Evolutionary conservation across 345 rosid species (phyloP), one percentile per base, ranked within the genome.

Genomic region (Hirschfeldia incana): DNA sequence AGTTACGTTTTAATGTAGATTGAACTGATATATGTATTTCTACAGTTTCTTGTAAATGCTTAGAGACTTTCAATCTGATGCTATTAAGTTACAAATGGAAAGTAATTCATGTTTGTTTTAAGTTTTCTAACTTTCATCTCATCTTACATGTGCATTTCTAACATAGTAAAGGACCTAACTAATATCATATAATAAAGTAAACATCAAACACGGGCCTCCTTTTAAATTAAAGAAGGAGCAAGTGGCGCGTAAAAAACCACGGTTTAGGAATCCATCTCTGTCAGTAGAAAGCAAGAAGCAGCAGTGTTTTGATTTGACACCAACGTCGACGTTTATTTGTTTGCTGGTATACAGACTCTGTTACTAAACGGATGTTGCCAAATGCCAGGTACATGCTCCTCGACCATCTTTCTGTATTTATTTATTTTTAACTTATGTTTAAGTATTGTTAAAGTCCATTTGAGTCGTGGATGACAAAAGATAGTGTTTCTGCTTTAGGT

Each of bases 281-380:
- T 78, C 82, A 73, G 68, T 66, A 55, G 30, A 78, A 78, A 78
- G 82, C 77, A 66, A 78, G 32, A 72, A 4, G 4, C 7, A 78
- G 72, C 77, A 72, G 77, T 78, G 11, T 1, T 78, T 5, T 73
- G 82, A 73, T 78, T 72, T 78, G 82, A 78, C 81, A 65, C 77
- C 62, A 78, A 65, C 55, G 6, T 73, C 55, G 55, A 5, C 77
- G 44, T 55, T 71, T 78, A 78, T 65, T 78, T 42, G 13, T 63
- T 34, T 51, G 21, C 21, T 62, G 4, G 10, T 49, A n/a, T 49
- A 5, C 28, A 62, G 55, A 65, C 69, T 76, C 34, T 1, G 6
- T 51, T 62, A 36, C 49, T 70, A 49, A n/a, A 4, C 32, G 32
- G 32, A 29, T 29, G 32, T 29, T 29, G 32, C 4, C 32, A 21